Conservation (phyloP, 495 filamentous ascomycete genomes). For the Evansstolkia leycettana region DNA sequence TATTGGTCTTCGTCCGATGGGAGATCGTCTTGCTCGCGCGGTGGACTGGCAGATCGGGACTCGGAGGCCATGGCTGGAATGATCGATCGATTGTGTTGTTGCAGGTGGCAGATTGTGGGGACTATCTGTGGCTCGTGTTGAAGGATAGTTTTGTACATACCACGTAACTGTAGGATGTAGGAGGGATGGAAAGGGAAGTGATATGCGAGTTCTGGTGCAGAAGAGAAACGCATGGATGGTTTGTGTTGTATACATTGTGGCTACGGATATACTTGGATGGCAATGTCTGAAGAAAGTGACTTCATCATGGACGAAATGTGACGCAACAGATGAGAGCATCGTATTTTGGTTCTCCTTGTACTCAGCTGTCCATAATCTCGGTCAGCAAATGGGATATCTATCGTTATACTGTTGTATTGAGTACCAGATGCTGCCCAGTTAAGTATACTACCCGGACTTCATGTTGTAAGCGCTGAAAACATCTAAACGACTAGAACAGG, state of each 20-base stretch:
- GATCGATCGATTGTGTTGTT: not conserved
- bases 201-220: too few species aligned
- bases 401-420: not conserved
- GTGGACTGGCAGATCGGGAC: slow-evolving; percentile 7
- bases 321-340: not conserved
- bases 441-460: too few species aligned
- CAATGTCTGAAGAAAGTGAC: slow-evolving; percentile 1
- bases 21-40: slow-evolving; percentile 2
- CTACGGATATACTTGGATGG: not conserved
- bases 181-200: too few species aligned
- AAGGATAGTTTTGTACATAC: not conserved
- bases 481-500: not conserved
- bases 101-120: too few species aligned
- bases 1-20: slow-evolving; percentile 2
- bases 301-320: slow-evolving; percentile 1
- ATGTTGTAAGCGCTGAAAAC: too few species aligned
- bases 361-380: not conserved
- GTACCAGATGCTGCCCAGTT: too few species aligned
- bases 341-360: not conserved
- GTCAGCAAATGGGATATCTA: not conserved
- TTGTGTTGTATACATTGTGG: not conserved
- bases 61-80: slow-evolving; percentile 4
- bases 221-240: not conserved
- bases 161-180: not conserved
- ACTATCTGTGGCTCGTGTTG: not conserved